Percentiles rank a stretch among this genome's conserved stretches.
Conservation (phyloP, 1,139 yeast species). For the Sugiyamaella grinbergsii region DNA sequence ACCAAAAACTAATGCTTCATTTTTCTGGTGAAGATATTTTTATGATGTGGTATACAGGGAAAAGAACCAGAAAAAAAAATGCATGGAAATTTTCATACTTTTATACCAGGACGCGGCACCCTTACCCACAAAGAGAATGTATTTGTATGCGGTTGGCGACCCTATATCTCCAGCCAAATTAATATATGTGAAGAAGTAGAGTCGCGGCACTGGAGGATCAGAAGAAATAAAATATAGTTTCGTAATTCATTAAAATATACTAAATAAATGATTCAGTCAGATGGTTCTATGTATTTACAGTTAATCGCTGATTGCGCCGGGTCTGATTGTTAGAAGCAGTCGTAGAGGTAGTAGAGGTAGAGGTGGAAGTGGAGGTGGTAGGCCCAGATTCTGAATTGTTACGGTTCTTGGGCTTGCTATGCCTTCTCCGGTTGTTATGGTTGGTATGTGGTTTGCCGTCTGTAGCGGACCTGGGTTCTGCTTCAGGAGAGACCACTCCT, state of each 20-base stretch:
- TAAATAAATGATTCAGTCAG: neutral
- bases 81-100: conserved; percentile 9
- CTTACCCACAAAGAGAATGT: neutral
- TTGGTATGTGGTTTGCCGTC: neutral
- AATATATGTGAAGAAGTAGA: too few relatives aligned
- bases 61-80: conserved; percentile 9
- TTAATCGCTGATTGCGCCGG: conserved; percentile 19
- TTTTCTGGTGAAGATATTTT: conserved; percentile 2
- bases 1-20: neutral
- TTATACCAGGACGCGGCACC: neutral
- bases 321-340: conserved; percentile 6
- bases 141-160: conserved; percentile 4
- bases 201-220: too few relatives aligned
- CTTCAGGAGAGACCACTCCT: conserved; percentile 2
- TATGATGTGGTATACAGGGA: neutral
- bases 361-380: neutral
- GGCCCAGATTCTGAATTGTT: neutral
- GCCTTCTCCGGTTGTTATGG: neutral
- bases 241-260: conserved; percentile 11
- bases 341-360: neutral
- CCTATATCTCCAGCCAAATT: neutral
- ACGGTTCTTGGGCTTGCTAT: conserved; percentile 12
- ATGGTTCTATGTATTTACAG: conserved; percentile 21
- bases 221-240: neutral
- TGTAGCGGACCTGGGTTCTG: neutral